A percentile compares a stretch with the other conserved stretches of the same genome.
Conservation (phyloP, 108 stramenopile genomes). For the Cyclotella choctawhatcheeana region DNA sequence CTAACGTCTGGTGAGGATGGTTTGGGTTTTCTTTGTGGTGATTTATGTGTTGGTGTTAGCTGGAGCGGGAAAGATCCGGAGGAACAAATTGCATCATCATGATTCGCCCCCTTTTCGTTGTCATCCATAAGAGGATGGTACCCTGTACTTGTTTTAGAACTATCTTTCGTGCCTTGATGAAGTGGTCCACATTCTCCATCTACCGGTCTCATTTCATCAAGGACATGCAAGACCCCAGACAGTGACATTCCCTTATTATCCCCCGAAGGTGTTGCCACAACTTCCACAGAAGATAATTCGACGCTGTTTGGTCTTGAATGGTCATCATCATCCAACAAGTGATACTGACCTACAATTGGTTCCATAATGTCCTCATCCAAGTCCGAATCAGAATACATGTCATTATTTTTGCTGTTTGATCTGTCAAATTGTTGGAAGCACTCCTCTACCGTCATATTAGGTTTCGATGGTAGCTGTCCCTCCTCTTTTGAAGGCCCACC, state of each 20-base stretch:
- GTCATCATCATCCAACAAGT: conserved; percentile 15
- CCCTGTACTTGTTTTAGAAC: conserved; percentile 1
- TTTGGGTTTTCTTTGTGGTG: neutral
- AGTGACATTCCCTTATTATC: neutral
- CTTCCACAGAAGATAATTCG: conserved; percentile 5
- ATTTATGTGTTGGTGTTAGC: neutral
- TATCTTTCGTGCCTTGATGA: neutral
- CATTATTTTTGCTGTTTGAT: neutral
- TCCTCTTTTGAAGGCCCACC: neutral
- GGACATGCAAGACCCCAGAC: neutral
- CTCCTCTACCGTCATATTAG: neutral
- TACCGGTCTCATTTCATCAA: neutral
- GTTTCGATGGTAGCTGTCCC: neutral
- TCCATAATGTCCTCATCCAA: conserved; percentile 19
- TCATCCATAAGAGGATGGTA: conserved; percentile 25
- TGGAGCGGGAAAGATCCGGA: neutral
- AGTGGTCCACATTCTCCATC: neutral
- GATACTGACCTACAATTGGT: conserved; percentile 35
- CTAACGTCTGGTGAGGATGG: conserved; percentile 9
- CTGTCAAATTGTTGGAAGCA: conserved; percentile 20
- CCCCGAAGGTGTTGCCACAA: neutral
- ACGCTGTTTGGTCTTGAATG: neutral
- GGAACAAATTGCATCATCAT: neutral
- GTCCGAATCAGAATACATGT: conserved; percentile 26
- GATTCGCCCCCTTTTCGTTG: neutral